A percentile compares a stretch with the other conserved stretches of the same genome.
Conservation (phyloP, 2,329 filamentous ascomycete species). For the Sarocladium kiliense region DNA sequence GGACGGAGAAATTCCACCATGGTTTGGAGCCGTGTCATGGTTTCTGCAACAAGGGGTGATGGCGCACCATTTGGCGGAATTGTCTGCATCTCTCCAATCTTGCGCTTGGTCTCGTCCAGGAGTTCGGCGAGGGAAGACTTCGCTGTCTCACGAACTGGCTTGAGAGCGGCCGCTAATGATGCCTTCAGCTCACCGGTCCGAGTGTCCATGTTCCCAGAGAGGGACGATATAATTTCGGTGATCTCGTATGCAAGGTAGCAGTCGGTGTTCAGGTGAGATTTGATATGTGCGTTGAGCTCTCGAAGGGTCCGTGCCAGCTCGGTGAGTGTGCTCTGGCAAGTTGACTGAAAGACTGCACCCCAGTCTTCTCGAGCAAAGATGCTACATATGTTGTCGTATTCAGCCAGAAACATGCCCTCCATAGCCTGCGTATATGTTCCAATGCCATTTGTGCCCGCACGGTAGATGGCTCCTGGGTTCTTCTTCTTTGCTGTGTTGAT, state of each 20-base stretch:
- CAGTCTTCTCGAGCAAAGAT: slow-evolving; percentile 86
- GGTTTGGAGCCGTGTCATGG: slow-evolving; percentile 78
- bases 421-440: slow-evolving; percentile 82
- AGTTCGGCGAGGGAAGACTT: slow-evolving; percentile 80
- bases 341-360: slow-evolving; percentile 70
- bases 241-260: slow-evolving; percentile 96
- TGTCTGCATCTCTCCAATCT: slow-evolving; percentile 57
- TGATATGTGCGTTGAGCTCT: slow-evolving; percentile 87
- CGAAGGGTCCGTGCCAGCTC: slow-evolving; percentile 82
- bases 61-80: slow-evolving; percentile 76
- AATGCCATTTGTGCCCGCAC: slow-evolving; percentile 84
- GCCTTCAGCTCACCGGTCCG: slow-evolving; percentile 82
- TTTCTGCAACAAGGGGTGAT: slow-evolving; percentile 73
- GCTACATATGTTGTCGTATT: slow-evolving; percentile 85
- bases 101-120: slow-evolving; percentile 75
- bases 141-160: slow-evolving; percentile 86
- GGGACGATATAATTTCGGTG: slow-evolving; percentile 77
- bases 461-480: slow-evolving; percentile 77
- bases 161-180: slow-evolving; percentile 76
- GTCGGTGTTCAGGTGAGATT: slow-evolving; percentile 78
- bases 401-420: slow-evolving; percentile 79
- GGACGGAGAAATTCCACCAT: slow-evolving; percentile 85
- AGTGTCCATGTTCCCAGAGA: slow-evolving; percentile 74
- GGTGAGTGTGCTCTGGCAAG: slow-evolving; percentile 70
- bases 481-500: slow-evolving; percentile 79